phyloP scores from a whole-genome alignment of 2,329 filamentous ascomycete genomes.

The Chalara sp. region DNA sequence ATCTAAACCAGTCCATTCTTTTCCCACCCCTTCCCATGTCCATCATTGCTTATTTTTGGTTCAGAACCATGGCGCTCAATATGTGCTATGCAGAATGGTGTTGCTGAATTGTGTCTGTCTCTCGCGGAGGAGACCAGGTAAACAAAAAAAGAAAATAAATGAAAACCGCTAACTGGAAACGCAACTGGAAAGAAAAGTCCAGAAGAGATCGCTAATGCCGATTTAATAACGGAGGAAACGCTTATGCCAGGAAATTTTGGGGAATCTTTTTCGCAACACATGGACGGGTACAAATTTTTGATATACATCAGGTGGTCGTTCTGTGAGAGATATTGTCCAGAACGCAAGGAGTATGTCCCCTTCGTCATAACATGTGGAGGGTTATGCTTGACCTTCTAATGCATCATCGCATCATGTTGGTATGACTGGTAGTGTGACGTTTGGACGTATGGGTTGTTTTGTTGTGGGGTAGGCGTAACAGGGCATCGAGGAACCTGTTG shows the following conservation, averaged over 20 bases:
- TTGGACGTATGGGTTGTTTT: slow-evolving; percentile 34
- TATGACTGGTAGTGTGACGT: slow-evolving; percentile 39
- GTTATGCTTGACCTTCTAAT: slow-evolving; percentile 12
- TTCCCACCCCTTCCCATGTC: background rate
- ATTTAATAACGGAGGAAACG: slow-evolving; percentile 15
- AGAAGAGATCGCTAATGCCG: slow-evolving; percentile 21
- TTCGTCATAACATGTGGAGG: background rate
- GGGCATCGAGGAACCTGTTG: slow-evolving; percentile 41
- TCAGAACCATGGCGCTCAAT: background rate
- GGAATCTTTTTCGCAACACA: slow-evolving; percentile 7
- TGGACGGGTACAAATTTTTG: slow-evolving; percentile 7
- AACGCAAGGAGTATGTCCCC: background rate
- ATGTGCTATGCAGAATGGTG: slow-evolving; percentile 17
- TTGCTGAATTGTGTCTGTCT: slow-evolving; percentile 4
- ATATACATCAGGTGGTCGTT: slow-evolving; percentile 25
- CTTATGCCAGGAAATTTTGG: slow-evolving; percentile 19
- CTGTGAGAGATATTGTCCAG: slow-evolving; percentile 12
- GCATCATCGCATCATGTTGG: slow-evolving; percentile 33
- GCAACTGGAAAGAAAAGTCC: slow-evolving; percentile 5
- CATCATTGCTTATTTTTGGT: background rate
- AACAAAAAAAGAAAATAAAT: slow-evolving; percentile 8
- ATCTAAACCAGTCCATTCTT: background rate
- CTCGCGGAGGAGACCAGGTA: slow-evolving; percentile 4
- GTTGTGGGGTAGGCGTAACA: slow-evolving; percentile 53
- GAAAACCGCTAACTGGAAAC: slow-evolving; percentile 20